Evolutionary conservation across 805 yeast genomes (phyloP).

Genomic region (Pichia ethanolica): DNA sequence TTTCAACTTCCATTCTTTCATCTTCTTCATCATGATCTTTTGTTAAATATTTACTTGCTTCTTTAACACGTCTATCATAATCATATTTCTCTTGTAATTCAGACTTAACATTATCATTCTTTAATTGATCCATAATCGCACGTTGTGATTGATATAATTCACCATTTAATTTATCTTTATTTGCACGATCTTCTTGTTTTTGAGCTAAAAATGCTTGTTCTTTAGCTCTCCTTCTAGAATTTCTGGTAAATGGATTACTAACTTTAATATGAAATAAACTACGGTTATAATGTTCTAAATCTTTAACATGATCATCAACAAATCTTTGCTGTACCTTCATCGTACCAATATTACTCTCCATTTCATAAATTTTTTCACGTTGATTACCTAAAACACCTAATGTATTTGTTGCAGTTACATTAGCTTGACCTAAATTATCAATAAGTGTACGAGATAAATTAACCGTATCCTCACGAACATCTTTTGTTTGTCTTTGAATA

Average conservation of each 20-base stretch:
- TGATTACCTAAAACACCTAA: constrained; percentile 93
- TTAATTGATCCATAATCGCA: constrained; percentile 39
- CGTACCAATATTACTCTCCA: constrained; percentile 56
- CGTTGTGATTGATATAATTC: constrained; percentile 23
- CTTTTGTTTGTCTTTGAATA: constrained; percentile 71
- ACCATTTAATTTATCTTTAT: constrained; percentile 23
- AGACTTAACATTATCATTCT: constrained; percentile 25
- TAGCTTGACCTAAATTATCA: constrained; percentile 63
- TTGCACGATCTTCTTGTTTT: constrained; percentile 23
- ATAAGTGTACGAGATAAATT: constrained; percentile 81
- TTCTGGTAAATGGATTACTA: constrained; percentile 81
- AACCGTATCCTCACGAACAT: constrained; percentile 61
- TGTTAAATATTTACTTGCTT: constrained; percentile 66
- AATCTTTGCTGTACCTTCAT: constrained; percentile 76
- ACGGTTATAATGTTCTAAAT: constrained; percentile 71
- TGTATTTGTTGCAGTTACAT: constrained; percentile 69
- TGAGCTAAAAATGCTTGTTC: constrained; percentile 63
- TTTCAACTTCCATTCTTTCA: constrained; percentile 84
- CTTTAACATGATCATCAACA: constrained; percentile 76
- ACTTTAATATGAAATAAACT: constrained; percentile 76
- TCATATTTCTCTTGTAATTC: constrained; percentile 37
- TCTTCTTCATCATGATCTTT: constrained; percentile 84
- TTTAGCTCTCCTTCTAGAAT: constrained; percentile 61
- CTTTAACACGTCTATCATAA: constrained; percentile 44
- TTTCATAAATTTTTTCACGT: constrained; percentile 72